Evolutionary conservation across 805 yeast species (phyloP).

Genomic region (Zygoascus bituminiphila): DNA sequence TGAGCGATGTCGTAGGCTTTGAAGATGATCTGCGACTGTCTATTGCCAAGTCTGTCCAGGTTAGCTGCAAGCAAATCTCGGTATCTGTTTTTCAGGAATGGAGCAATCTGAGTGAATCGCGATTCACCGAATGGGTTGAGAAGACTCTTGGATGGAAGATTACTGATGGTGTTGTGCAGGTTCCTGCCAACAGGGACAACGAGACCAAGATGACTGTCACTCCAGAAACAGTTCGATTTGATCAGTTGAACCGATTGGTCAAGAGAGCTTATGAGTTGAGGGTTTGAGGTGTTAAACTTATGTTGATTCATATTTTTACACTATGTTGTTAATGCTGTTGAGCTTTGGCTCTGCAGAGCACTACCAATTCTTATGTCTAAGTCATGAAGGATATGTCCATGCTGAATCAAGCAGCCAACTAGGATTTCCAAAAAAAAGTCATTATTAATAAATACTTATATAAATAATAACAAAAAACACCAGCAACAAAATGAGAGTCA

Average conservation of each 20-base stretch:
- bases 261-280: constrained; percentile 26
- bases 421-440: neutral
- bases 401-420: too few relatives aligned
- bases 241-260: constrained; percentile 25
- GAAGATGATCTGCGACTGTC: constrained; percentile 27
- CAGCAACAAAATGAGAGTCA: too few relatives aligned
- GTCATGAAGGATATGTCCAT: too few relatives aligned
- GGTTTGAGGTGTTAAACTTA: constrained; percentile 6
- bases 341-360: too few relatives aligned
- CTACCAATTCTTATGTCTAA: too few relatives aligned
- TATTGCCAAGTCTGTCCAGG: constrained; percentile 25
- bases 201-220: constrained; percentile 25
- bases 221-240: constrained; percentile 22
- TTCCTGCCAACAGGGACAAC: constrained; percentile 24
- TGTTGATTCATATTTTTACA: too few relatives aligned
- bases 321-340: too few relatives aligned
- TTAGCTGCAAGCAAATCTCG: constrained; percentile 23
- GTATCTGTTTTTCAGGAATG: constrained; percentile 24
- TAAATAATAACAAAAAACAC: constrained; percentile 1
- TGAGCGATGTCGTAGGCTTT: constrained; percentile 29
- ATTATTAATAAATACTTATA: constrained; percentile 1
- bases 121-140: constrained; percentile 24
- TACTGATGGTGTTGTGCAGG: constrained; percentile 18
- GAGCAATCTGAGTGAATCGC: constrained; percentile 22
- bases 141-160: constrained; percentile 24